Base-by-base conservation (phyloP, 441 rosid species). In the Jatropha multifida region DNA sequence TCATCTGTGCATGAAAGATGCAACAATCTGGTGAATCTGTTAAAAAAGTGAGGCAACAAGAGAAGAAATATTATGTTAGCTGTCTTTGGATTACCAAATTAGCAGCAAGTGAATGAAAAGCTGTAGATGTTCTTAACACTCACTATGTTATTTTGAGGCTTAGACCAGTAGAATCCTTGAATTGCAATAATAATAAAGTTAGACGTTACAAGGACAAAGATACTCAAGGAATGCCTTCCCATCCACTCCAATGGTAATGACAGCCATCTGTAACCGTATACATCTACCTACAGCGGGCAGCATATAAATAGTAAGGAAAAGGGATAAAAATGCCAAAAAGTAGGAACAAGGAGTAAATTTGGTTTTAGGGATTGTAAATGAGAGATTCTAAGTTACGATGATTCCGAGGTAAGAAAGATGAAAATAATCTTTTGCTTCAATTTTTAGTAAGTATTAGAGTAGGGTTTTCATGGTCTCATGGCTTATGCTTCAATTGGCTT, bases 221-320 rank as follows among this genome's bases (percentile, higher is more conserved):
- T 78, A 26, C 61, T 75, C 75, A 81, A 76, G 14, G 84, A 73
- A 65, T 81, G 84, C 71, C 72, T 75, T 76, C 84, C 84, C 80
- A 81, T 78, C 84, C 81, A 81, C 68, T 78, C 84, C 70, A 81
- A 65, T 3, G 65, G 69, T 26, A 10, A 67, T 40, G 81, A 63
- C 60, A 59, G 7, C 26, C 54, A 26, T 54, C 78, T 73, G 76
- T 78, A 64, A 23, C 75, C 70, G 12, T 72, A 65, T 65, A 78
- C 72, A 68, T 81, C 84, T 32, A 81, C 79, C 84, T 81, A 58
- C 10, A 71, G 58, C 69, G 32, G 9, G 8, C 9, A 58, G 17
- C 56, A 62, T 18, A 62, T 37, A 13, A 65, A 58, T 18, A 46
- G 32, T 18, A 10, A 55, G 13, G 27, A 37, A 11, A 59, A 20